These are phyloP conservation scores for Tieghemostelium lacteum DNA, from an alignment of 78 protist species.

Conservation along the genomic window DNA sequence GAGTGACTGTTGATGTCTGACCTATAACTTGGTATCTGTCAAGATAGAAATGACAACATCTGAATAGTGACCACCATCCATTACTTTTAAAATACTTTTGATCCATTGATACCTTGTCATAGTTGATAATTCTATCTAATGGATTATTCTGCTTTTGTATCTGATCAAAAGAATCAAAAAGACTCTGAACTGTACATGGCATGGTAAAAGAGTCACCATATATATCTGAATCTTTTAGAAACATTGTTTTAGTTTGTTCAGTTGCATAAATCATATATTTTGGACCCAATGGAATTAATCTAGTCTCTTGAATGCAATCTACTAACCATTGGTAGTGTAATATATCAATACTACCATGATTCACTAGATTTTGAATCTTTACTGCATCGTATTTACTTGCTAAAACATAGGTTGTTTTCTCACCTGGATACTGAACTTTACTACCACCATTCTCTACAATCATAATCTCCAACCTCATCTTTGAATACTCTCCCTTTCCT, in stretches of 20 bases:
- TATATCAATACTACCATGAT: constrained; percentile 50
- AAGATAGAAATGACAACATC: constrained; percentile 45
- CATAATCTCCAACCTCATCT: constrained; percentile 61
- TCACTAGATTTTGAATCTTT: constrained; percentile 70
- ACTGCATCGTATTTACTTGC: constrained; percentile 43
- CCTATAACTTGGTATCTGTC: constrained; percentile 73
- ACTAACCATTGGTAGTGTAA: constrained; percentile 51
- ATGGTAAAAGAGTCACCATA: constrained; percentile 77
- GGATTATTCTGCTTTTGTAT: constrained; percentile 9
- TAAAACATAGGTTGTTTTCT: constrained; percentile 3
- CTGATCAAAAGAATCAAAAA: constrained; percentile 64
- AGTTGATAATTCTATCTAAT: neutral
- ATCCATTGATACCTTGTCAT: neutral
- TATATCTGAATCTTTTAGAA: constrained; percentile 41
- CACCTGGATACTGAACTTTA: constrained; percentile 73
- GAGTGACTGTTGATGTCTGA: constrained; percentile 26
- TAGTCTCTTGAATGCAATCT: constrained; percentile 36
- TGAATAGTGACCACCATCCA: constrained; percentile 68
- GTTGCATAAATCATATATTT: constrained; percentile 81
- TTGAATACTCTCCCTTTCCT: constrained; percentile 6
- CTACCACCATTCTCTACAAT: constrained; percentile 79
- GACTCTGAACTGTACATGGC: constrained; percentile 9
- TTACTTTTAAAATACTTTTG: constrained; percentile 24
- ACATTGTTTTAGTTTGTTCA: constrained; percentile 9
- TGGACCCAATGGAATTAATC: constrained; percentile 74